phyloP scores from a whole-genome alignment of 371 early-diverging fungal genomes.

The Capillidium rhysosporum region DNA sequence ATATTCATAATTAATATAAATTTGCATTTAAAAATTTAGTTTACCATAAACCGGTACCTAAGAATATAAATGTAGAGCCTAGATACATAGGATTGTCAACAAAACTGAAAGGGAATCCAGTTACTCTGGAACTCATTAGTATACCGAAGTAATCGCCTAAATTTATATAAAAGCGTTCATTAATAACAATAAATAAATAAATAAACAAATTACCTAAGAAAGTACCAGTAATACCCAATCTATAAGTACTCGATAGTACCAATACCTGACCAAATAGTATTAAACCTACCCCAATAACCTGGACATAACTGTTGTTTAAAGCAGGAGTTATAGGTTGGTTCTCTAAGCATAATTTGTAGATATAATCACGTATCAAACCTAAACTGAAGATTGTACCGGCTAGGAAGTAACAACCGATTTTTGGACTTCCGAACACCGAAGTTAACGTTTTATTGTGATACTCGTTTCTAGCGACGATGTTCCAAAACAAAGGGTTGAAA shows the following conservation, averaged over 20 bases:
- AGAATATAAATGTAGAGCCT: constrained; percentile 74
- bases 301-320: constrained; percentile 22
- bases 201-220: constrained; percentile 39
- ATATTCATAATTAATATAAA: background rate
- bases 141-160: constrained; percentile 89
- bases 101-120: constrained; percentile 80
- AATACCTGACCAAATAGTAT: constrained; percentile 46
- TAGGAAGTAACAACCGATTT: constrained; percentile 56
- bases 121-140: constrained; percentile 67
- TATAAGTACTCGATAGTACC: constrained; percentile 71
- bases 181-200: background rate
- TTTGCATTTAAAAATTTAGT: background rate
- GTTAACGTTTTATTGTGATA: constrained; percentile 50
- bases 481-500: constrained; percentile 85
- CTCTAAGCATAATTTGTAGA: constrained; percentile 42
- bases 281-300: constrained; percentile 24
- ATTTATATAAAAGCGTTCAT: background rate
- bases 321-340: constrained; percentile 34
- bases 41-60: constrained; percentile 70
- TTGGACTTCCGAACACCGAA: constrained; percentile 39
- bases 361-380: constrained; percentile 62
- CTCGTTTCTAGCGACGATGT: constrained; percentile 69
- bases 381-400: constrained; percentile 61
- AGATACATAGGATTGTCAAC: constrained; percentile 84
- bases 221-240: constrained; percentile 75